Evolutionary conservation across 148 eudicot genomes (phyloP).

Genomic region (Rhododendron williamsianum): DNA sequence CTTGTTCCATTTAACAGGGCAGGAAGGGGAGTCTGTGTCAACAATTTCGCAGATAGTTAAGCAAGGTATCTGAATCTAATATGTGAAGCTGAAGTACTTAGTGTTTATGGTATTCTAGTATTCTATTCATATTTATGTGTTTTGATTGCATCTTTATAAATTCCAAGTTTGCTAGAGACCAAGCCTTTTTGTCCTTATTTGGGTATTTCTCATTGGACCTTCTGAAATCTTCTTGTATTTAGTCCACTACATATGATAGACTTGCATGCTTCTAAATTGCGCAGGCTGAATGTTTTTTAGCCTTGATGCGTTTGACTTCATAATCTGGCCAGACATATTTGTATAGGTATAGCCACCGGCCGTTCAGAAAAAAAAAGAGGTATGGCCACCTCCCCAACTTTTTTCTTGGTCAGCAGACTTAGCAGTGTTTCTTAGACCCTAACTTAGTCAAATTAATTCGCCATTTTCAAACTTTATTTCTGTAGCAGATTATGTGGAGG

Average conservation of each 20-base stretch:
- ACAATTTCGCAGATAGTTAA: slow-evolving; percentile 54
- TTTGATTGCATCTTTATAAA: not conserved
- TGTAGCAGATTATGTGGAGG: not conserved
- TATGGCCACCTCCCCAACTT: not conserved
- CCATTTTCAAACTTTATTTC: not conserved
- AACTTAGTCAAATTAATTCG: not conserved
- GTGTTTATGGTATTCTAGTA: not conserved
- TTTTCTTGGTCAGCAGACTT: not conserved
- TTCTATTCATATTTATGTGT: not conserved
- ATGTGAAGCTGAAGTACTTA: slow-evolving; percentile 4
- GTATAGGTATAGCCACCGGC: not conserved
- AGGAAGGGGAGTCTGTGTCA: slow-evolving; percentile 74
- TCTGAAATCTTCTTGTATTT: not conserved
- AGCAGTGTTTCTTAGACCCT: not conserved
- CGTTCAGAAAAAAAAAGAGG: no score
- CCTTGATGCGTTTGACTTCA: not conserved
- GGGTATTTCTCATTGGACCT: not conserved
- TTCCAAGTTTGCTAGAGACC: not conserved
- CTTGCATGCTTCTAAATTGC: not conserved
- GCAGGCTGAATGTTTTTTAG: not conserved
- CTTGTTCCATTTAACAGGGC: slow-evolving; percentile 52
- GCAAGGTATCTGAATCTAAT: slow-evolving; percentile 47
- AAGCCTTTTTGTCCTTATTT: not conserved
- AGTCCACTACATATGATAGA: not conserved
- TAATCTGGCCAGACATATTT: not conserved